Percentiles rank a stretch among this genome's conserved stretches.
Conservation (phyloP, 495 filamentous ascomycete genomes). For the Aspergillus saccharolyticus region DNA sequence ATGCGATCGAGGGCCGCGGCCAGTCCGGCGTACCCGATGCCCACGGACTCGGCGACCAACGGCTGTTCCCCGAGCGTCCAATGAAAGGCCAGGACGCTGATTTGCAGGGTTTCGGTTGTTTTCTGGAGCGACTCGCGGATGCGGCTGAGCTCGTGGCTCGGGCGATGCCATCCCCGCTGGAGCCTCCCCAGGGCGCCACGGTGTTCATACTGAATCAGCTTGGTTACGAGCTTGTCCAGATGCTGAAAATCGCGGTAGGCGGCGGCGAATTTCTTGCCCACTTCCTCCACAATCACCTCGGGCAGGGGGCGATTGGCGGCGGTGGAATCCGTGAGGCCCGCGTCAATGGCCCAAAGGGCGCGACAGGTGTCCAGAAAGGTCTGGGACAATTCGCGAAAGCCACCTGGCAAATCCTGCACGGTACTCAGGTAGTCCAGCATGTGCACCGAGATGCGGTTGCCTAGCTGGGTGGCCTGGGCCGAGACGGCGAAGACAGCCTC, state of each 20-base stretch:
- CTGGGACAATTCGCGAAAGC: slow-evolving; percentile 45
- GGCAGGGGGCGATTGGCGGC: slow-evolving; percentile 36
- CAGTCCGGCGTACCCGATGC: slow-evolving; percentile 22
- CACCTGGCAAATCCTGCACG: slow-evolving; percentile 35
- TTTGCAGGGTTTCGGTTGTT: slow-evolving; percentile 20
- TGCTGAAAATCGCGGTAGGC: slow-evolving; percentile 43
- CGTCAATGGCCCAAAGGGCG: slow-evolving; percentile 47
- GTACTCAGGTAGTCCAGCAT: slow-evolving; percentile 53
- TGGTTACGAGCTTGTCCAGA: slow-evolving; percentile 45
- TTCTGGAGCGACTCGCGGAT: slow-evolving; percentile 23
- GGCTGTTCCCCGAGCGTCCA: slow-evolving; percentile 20
- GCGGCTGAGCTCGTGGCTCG: slow-evolving; percentile 18
- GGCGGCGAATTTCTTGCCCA: slow-evolving; percentile 45
- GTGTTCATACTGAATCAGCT: slow-evolving; percentile 45
- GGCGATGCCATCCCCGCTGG: slow-evolving; percentile 44
- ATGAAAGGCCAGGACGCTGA: slow-evolving; percentile 24
- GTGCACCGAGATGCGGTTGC: slow-evolving; percentile 49
- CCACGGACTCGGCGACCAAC: slow-evolving; percentile 18
- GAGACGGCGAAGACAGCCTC: slow-evolving; percentile 21
- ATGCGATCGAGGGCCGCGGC: slow-evolving; percentile 25
- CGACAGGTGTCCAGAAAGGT: slow-evolving; percentile 50
- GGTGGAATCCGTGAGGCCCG: slow-evolving; percentile 41
- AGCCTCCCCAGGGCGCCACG: slow-evolving; percentile 42
- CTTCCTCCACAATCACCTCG: slow-evolving; percentile 41
- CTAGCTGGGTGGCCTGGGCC: slow-evolving; percentile 25